phyloP scores from a whole-genome alignment of 768 basidiomycete species.

The Boletus pseudopeckii region DNA sequence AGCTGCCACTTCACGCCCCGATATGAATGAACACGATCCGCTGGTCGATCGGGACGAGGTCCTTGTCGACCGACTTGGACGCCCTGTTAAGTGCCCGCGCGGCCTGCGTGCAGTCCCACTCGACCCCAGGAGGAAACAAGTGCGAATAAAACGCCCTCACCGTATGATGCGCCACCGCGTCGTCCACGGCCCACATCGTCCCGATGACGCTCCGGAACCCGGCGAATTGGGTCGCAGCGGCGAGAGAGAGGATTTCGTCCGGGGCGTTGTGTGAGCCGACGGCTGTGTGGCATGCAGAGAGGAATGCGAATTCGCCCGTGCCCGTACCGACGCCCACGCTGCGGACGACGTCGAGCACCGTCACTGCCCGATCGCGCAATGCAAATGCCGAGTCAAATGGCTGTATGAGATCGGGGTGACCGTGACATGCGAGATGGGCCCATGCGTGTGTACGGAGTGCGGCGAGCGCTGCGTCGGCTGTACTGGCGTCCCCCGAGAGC shows the following conservation, averaged over 20 bases:
- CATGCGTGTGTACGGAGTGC: slow-evolving; percentile 21
- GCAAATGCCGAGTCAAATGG: slow-evolving; percentile 30
- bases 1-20: slow-evolving; percentile 3
- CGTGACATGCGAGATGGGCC: slow-evolving; percentile 35
- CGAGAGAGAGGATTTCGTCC: slow-evolving; percentile 35
- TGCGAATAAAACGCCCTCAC: slow-evolving; percentile 23
- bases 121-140: slow-evolving; percentile 4
- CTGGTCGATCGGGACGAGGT: slow-evolving; percentile 21
- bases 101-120: slow-evolving; percentile 14
- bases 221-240: slow-evolving; percentile 34
- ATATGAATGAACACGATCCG: slow-evolving; percentile 29
- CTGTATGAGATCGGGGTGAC: slow-evolving; percentile 14
- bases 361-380: slow-evolving; percentile 20
- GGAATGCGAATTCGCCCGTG: slow-evolving; percentile 28
- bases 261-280: slow-evolving; percentile 20
- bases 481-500: slow-evolving; percentile 16
- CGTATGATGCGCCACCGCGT: slow-evolving; percentile 17
- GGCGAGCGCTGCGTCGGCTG: slow-evolving; percentile 6
- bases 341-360: slow-evolving; percentile 23
- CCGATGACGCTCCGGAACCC: slow-evolving; percentile 36
- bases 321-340: too few species aligned
- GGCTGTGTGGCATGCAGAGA: slow-evolving; percentile 36
- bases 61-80: slow-evolving; percentile 19
- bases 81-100: slow-evolving; percentile 21
- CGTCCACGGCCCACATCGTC: slow-evolving; percentile 34